Percentiles rank a stretch among this genome's conserved stretches.
Evolutionary conservation across 768 basidiomycete species (phyloP).

Genomic region (Russula sp.): DNA sequence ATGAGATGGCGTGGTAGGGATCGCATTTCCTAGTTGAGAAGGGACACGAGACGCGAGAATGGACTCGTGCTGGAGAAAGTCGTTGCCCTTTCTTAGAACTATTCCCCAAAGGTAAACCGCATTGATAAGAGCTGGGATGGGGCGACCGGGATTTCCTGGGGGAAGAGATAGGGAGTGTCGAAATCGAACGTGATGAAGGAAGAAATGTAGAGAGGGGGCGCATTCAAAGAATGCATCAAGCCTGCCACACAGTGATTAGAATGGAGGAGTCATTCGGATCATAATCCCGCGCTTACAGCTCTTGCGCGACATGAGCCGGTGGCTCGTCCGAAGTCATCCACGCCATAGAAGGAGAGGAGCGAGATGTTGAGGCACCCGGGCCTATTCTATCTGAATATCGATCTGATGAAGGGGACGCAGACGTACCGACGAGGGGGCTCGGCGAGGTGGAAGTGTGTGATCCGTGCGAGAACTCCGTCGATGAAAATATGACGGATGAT

Average conservation of each 20-base stretch:
- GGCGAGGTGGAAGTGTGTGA: slow-evolving; percentile 12
- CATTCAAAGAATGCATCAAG: slow-evolving; percentile 53
- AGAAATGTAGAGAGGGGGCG: slow-evolving; percentile 56
- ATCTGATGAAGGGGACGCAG: not conserved
- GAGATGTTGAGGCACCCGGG: not conserved
- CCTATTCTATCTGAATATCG: slow-evolving; percentile 1
- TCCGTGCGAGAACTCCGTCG: not conserved
- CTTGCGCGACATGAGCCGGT: slow-evolving; percentile 7
- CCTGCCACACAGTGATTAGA: slow-evolving; percentile 29
- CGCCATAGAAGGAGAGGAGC: not conserved
- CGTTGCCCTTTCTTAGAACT: slow-evolving; percentile 23
- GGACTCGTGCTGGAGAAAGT: slow-evolving; percentile 27
- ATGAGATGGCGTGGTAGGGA: slow-evolving; percentile 28
- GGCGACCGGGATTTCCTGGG: slow-evolving; percentile 26
- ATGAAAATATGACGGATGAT: not conserved
- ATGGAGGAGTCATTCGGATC: not conserved
- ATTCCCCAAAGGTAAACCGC: slow-evolving; percentile 34
- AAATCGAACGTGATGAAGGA: slow-evolving; percentile 48
- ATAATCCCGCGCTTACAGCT: slow-evolving; percentile 14
- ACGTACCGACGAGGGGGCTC: slow-evolving; percentile 10
- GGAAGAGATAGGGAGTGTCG: slow-evolving; percentile 27
- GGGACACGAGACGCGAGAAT: slow-evolving; percentile 43
- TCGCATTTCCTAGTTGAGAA: slow-evolving; percentile 39
- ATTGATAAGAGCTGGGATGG: slow-evolving; percentile 37
- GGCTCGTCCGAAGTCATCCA: slow-evolving; percentile 14